phyloP scores from a whole-genome alignment of 169 alveolate genomes.

The Theileria equi region DNA sequence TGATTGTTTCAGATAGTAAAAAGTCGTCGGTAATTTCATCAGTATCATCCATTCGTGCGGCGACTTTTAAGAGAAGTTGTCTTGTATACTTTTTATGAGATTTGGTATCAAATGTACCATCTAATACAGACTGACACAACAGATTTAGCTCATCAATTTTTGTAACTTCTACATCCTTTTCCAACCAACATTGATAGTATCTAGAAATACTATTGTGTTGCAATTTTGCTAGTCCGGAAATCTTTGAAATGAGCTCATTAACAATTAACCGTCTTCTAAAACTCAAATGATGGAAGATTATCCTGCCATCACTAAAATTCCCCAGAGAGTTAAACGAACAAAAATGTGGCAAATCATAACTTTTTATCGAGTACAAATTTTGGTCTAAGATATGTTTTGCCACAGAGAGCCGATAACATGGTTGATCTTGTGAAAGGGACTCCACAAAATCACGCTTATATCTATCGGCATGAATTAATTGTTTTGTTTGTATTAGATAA shows the following conservation, averaged over 20 bases:
- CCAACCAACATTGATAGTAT: conserved; percentile 63
- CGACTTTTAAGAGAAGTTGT: not conserved
- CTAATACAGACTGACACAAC: too few relatives aligned
- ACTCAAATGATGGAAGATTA: conserved; percentile 6
- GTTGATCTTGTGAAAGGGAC: conserved; percentile 9
- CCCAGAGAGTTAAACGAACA: conserved; percentile 33
- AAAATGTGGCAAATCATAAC: conserved; percentile 26
- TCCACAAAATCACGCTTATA: conserved; percentile 34
- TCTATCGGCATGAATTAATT: not conserved
- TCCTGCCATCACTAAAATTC: not conserved
- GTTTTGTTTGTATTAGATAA: not conserved
- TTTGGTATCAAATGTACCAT: too few relatives aligned
- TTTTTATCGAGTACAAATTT: conserved; percentile 43
- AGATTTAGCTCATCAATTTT: too few relatives aligned
- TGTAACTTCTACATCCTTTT: conserved; percentile 29
- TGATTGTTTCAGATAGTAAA: conserved; percentile 30
- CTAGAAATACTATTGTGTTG: conserved; percentile 62
- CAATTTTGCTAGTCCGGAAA: conserved; percentile 38
- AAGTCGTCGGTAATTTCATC: conserved; percentile 1
- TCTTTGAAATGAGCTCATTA: conserved; percentile 27
- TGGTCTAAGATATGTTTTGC: conserved; percentile 54
- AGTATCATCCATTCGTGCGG: conserved; percentile 3
- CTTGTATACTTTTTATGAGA: too few relatives aligned
- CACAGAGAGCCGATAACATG: too few relatives aligned
- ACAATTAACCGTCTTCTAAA: conserved; percentile 13